Conservation (phyloP, 768 basidiomycete genomes). For the Dentipellis sp. region DNA sequence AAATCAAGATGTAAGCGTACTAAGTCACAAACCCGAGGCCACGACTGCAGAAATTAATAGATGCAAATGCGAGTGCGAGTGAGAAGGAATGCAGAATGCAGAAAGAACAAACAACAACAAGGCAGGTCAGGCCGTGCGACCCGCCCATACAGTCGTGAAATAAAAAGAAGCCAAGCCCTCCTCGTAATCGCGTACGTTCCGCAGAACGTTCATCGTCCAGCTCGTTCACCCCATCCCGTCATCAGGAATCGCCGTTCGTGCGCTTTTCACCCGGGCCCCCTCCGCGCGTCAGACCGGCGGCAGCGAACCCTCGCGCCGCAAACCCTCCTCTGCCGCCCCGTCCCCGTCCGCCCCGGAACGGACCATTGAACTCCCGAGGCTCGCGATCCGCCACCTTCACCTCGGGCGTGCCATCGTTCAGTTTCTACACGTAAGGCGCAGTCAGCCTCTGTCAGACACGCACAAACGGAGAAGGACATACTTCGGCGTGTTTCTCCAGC, state of each 20-base stretch:
- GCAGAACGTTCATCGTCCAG: not conserved
- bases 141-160: not conserved
- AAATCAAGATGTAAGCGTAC: not conserved
- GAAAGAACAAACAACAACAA: not conserved
- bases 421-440: conserved; percentile 36
- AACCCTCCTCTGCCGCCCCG: conserved; percentile 49
- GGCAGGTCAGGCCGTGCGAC: not conserved
- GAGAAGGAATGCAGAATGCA: not conserved
- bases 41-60: not conserved
- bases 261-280: conserved; percentile 11
- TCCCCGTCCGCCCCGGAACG: conserved; percentile 35
- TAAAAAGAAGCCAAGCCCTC: not conserved
- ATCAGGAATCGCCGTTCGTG: conserved; percentile 19
- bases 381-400: conserved; percentile 61
- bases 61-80: not conserved
- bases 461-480: conserved; percentile 23
- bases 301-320: conserved; percentile 56
- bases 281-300: conserved; percentile 52
- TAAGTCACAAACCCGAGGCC: not conserved
- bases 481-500: conserved; percentile 65
- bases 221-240: conserved; percentile 2
- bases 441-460: conserved; percentile 10
- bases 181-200: not conserved
- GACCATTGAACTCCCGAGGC: conserved; percentile 18
- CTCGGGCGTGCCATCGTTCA: conserved; percentile 57